Evolutionary conservation across 768 basidiomycete genomes (phyloP).

Genomic region (Lactarius akahatsu): DNA sequence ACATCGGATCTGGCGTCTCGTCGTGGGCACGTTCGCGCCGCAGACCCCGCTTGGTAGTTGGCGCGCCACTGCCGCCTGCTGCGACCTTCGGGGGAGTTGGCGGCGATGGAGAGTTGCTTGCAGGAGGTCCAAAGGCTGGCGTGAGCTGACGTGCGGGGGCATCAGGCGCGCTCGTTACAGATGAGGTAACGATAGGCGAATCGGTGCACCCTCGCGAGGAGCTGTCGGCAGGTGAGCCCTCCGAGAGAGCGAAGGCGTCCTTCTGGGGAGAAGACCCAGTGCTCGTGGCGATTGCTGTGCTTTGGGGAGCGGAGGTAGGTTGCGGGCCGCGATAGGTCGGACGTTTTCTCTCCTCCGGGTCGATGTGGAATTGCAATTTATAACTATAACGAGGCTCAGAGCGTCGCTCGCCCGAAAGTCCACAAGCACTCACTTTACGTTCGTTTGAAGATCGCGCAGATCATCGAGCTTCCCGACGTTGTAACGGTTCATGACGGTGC

Average conservation of each 20-base stretch:
- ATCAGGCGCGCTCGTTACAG: not conserved
- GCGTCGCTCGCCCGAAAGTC: not conserved
- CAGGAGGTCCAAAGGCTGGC: not conserved
- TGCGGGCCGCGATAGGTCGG: not conserved
- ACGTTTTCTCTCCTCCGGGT: constrained; percentile 11
- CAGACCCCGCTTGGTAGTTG: not conserved
- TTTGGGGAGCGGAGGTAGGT: not conserved
- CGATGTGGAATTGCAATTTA: constrained; percentile 12
- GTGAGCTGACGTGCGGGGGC: not conserved
- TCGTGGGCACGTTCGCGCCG: constrained; percentile 18
- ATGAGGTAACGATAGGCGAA: not conserved
- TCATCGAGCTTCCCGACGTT: constrained; percentile 26
- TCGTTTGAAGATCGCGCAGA: constrained; percentile 17
- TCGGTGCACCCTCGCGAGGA: not conserved
- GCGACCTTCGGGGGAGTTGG: not conserved
- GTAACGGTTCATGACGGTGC: constrained; percentile 19
- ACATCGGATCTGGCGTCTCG: constrained; percentile 14
- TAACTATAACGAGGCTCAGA: constrained; percentile 11
- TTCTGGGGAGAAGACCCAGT: not conserved
- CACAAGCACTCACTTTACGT: constrained; percentile 9
- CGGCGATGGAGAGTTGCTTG: not conserved
- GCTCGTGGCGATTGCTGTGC: not conserved
- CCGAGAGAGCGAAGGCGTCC: not conserved
- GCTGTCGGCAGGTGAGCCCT: not conserved
- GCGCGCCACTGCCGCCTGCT: not conserved